Evolutionary conservation across 257 asterid species (phyloP).

Genomic region (Linaria vulgaris): DNA sequence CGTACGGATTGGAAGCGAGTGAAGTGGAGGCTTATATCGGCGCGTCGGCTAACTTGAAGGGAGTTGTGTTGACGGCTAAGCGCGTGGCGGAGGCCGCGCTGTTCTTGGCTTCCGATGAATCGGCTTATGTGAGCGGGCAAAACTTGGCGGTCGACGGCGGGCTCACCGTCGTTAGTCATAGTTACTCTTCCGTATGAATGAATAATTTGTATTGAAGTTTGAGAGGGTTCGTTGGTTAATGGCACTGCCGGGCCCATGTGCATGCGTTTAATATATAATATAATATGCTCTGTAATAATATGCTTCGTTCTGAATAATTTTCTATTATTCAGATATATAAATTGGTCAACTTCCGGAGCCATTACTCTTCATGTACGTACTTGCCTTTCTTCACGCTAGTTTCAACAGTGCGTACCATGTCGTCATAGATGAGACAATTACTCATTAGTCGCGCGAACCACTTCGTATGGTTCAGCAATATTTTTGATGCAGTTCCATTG

Average conservation of each 20-base stretch:
- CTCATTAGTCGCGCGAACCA: too few species aligned
- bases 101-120: conserved; percentile 65
- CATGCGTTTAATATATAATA: conserved; percentile 1
- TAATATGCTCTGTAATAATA: not conserved
- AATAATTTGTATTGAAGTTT: not conserved
- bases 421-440: too few species aligned
- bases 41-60: conserved; percentile 43
- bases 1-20: conserved; percentile 30
- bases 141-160: conserved; percentile 73
- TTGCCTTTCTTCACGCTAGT: conserved; percentile 1
- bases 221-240: conserved; percentile 14
- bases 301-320: not conserved
- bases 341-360: conserved; percentile 29
- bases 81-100: conserved; percentile 57
- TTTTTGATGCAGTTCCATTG: too few species aligned
- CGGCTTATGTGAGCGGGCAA: conserved; percentile 67
- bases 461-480: too few species aligned
- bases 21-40: conserved; percentile 35
- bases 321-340: conserved; percentile 19
- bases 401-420: too few species aligned
- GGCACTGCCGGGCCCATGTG: conserved; percentile 34
- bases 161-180: conserved; percentile 43
- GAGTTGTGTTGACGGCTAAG: conserved; percentile 38
- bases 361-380: not conserved
- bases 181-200: conserved; percentile 27